Base-by-base conservation (phyloP, 495 filamentous ascomycete species). In the Lasiosphaeria miniovina region DNA sequence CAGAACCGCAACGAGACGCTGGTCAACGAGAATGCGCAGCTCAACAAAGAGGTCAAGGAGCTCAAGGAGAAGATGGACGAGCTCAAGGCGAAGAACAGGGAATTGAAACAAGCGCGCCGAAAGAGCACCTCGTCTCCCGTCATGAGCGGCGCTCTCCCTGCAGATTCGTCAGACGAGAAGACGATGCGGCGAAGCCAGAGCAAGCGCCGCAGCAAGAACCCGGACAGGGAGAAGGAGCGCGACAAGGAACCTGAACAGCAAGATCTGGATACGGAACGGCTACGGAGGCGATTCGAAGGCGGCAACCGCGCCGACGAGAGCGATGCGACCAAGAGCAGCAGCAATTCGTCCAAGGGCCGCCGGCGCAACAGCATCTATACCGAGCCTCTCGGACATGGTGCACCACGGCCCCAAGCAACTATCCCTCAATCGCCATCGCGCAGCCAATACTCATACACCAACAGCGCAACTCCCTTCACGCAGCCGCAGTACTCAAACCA, bases 31-130 rank as follows among this genome's bases (percentile, higher is more conserved):
- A 70, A 67, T 24, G 85, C 91, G 58, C 91, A 93, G 88, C 76
- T 83, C 17, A 91, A 94, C 67, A 86, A 82, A 36, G 89, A 96
- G 71, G 89, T 93, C 15, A 96, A 94, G 77, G 88, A 93, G 34
- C 80, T 96, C 5, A 90, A 96, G 71, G 80, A 84, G 4, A 83
- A 90, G 65, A n/a, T 46, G 67, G 86, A 82, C 38, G 89, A 96
- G 70, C 89, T 93, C 24, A 96, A 95, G 77, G 87, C 93, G 34
- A 80, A 96, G 4, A 89, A 96, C 71, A 80, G 84, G 5, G 83
- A 90, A 63, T 6, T 52, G 45, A 43, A 49, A 31, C 45, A 46
- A 4, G 52, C 61, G 24, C 52, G 56, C 31, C 69, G 65, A 49
- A 69, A 68, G 65, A 68, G 65, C 65, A 61, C 46, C 45, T n/a